phyloP scores from a whole-genome alignment of 148 eudicot species.

The Silene latifolia region DNA sequence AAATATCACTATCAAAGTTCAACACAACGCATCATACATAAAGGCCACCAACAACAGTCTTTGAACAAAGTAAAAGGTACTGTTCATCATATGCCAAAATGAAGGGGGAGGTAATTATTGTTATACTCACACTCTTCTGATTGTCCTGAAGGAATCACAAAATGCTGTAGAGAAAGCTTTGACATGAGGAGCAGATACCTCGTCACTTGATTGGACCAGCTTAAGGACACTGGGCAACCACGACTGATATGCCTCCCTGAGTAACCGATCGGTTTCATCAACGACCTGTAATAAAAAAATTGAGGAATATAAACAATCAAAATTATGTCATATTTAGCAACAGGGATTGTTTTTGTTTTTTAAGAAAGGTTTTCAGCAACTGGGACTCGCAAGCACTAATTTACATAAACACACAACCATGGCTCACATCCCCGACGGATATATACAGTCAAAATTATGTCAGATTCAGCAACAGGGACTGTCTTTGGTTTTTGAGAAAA shows the following conservation, averaged over 20 bases:
- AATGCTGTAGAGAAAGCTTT: slow-evolving; percentile 25
- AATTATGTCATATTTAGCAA: not conserved
- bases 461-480: not conserved
- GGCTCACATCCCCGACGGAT: not conserved
- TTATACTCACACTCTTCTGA: slow-evolving; percentile 62
- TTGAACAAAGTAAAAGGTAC: not conserved
- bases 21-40: not conserved
- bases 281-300: slow-evolving; percentile 53
- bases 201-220: slow-evolving; percentile 42
- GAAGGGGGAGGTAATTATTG: not conserved
- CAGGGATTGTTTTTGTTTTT: not conserved
- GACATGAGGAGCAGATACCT: slow-evolving; percentile 27
- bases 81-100: not conserved
- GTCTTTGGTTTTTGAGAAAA: not conserved
- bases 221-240: slow-evolving; percentile 89
- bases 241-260: slow-evolving; percentile 88
- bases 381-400: not conserved
- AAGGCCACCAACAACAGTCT: not conserved
- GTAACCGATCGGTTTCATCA: slow-evolving; percentile 93
- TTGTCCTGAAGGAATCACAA: slow-evolving; percentile 66
- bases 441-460: not conserved
- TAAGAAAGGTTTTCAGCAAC: not conserved
- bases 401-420: not conserved
- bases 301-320: slow-evolving; percentile 2
- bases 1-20: not conserved